Percentiles rank a stretch among this genome's conserved stretches.
These are phyloP conservation scores for Leccinum incarnatum DNA, from an alignment of 768 basidiomycete species.

Conservation along the genomic window DNA sequence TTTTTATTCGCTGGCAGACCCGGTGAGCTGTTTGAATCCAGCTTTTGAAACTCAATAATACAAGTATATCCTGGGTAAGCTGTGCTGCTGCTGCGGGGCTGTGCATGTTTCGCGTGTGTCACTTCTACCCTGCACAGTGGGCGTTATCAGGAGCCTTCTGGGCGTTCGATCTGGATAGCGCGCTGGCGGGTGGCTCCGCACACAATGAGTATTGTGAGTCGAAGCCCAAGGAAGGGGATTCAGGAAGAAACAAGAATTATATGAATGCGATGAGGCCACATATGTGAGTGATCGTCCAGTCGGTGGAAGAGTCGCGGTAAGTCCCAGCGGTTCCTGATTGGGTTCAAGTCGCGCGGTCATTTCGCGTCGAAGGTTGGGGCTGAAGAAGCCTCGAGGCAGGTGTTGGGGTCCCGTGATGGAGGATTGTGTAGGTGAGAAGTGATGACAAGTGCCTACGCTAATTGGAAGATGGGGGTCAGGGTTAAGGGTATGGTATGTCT, in stretches of 20 bases:
- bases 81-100: slow-evolving; percentile 6
- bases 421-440: neutral
- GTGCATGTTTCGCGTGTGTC: slow-evolving; percentile 10
- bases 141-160: neutral
- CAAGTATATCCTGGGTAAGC: neutral
- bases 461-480: slow-evolving; percentile 4
- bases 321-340: slow-evolving; percentile 12
- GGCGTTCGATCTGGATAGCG: neutral
- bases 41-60: neutral
- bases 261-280: neutral
- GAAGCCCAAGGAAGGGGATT: neutral
- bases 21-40: slow-evolving; percentile 1
- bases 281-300: neutral
- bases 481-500: slow-evolving; percentile 14
- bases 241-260: neutral
- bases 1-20: slow-evolving; percentile 5
- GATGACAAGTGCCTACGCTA: too few relatives aligned
- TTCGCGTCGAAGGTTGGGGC: slow-evolving; percentile 4
- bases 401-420: slow-evolving; percentile 24
- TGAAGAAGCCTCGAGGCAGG: slow-evolving; percentile 29
- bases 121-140: neutral
- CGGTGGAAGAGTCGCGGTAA: neutral
- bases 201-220: neutral
- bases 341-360: slow-evolving; percentile 23
- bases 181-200: neutral